These are phyloP conservation scores for Cordyceps cateniannulata DNA, from an alignment of 2,329 filamentous ascomycete species.

Conservation along the genomic window DNA sequence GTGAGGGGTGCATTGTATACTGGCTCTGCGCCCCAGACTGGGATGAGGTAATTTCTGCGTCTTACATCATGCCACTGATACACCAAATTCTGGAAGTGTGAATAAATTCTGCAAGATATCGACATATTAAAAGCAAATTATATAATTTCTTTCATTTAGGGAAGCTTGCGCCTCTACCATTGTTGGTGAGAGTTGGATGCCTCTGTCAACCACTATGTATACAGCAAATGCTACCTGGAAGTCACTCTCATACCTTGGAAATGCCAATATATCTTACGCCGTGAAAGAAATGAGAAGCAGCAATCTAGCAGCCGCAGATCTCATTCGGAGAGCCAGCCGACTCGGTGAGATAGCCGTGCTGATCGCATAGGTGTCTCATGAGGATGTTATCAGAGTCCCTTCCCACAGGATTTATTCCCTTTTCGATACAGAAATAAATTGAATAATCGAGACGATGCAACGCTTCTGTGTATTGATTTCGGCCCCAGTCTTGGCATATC, in stretches of 20 bases:
- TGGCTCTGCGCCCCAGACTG: neutral
- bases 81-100: no score
- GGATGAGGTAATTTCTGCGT: constrained; percentile 7
- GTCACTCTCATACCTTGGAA: no score
- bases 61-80: neutral
- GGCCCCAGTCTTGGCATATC: neutral
- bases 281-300: neutral
- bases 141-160: neutral
- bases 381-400: no score
- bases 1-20: constrained; percentile 6
- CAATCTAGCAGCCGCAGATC: no score
- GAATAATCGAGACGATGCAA: no score
- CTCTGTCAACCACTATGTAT: neutral
- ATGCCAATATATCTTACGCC: neutral
- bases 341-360: neutral
- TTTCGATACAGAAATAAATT: neutral
- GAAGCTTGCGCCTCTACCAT: neutral
- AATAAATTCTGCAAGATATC: neutral
- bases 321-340: no score
- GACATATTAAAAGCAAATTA: neutral
- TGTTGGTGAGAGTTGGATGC: neutral
- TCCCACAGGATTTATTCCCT: neutral
- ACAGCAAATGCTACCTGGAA: no score
- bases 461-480: no score
- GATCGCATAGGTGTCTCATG: constrained; percentile 1